Percentiles rank a stretch among this genome's conserved stretches.
Evolutionary conservation across 495 filamentous ascomycete species (phyloP).

Genomic region (Annulohypoxylon stygium): DNA sequence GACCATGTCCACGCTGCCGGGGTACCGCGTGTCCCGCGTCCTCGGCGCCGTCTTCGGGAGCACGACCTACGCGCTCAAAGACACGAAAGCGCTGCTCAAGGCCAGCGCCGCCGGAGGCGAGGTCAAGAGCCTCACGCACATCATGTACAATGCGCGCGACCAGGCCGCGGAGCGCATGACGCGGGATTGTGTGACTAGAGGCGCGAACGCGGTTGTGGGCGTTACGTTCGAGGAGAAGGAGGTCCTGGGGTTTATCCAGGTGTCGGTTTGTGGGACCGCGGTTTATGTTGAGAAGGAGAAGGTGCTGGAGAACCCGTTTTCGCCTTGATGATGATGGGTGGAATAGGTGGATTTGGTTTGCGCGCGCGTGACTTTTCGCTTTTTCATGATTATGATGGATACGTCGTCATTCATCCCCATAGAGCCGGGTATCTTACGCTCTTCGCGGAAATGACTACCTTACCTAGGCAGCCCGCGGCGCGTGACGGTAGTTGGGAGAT

Average conservation of each 20-base stretch:
- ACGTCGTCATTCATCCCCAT: background rate
- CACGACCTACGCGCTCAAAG: constrained; percentile 39
- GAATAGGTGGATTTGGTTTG: background rate
- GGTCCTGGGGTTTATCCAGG: constrained; percentile 42
- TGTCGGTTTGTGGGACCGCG: constrained; percentile 42
- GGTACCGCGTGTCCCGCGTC: constrained; percentile 38
- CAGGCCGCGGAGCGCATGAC: constrained; percentile 44
- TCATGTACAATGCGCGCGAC: constrained; percentile 43
- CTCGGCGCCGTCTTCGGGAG: constrained; percentile 41
- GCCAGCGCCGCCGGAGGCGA: constrained; percentile 23
- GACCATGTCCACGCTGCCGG: constrained; percentile 35
- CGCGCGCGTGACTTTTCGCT: background rate
- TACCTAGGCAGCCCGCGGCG: background rate
- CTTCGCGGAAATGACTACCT: background rate
- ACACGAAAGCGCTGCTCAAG: constrained; percentile 43
- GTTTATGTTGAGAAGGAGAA: constrained; percentile 44
- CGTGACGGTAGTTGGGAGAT: background rate
- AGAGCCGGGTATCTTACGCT: background rate
- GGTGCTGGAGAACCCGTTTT: constrained; percentile 29
- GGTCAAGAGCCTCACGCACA: constrained; percentile 38
- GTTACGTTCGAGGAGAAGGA: constrained; percentile 39
- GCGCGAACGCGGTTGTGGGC: constrained; percentile 42
- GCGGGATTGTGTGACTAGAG: constrained; percentile 40
- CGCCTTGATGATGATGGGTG: constrained; percentile 20
- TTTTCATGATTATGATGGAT: background rate